Evolutionary conservation across 2,329 filamentous ascomycete species (phyloP).

Genomic region (Verticillium tricorpus): DNA sequence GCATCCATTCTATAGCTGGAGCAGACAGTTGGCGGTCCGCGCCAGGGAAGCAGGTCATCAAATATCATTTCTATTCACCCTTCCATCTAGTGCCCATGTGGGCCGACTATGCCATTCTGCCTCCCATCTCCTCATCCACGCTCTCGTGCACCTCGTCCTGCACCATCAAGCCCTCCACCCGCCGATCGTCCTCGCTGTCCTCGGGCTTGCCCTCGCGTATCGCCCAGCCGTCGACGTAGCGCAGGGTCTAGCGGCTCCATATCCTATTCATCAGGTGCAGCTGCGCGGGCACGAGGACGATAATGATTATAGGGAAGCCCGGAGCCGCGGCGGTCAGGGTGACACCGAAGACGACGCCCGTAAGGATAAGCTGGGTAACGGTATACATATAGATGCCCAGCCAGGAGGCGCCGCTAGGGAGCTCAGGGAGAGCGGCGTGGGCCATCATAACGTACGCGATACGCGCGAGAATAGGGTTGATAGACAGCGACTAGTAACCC

Average conservation of each 20-base stretch:
- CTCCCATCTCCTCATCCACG: slow-evolving; percentile 23
- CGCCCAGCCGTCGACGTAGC: slow-evolving; percentile 39
- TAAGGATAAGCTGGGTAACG: slow-evolving; percentile 51
- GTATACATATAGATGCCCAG: slow-evolving; percentile 56
- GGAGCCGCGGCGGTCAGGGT: slow-evolving; percentile 59
- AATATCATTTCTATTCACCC: too few relatives aligned
- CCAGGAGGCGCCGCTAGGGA: slow-evolving; percentile 43
- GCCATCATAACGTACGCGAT: slow-evolving; percentile 55
- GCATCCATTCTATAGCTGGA: too few relatives aligned
- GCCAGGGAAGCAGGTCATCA: too few relatives aligned
- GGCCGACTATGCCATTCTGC: not conserved
- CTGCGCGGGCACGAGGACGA: slow-evolving; percentile 58
- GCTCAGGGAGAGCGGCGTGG: slow-evolving; percentile 39
- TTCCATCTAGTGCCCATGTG: too few relatives aligned
- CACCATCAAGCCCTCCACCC: slow-evolving; percentile 6
- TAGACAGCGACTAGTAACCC: slow-evolving; percentile 60
- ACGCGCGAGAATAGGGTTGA: slow-evolving; percentile 58
- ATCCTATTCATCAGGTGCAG: slow-evolving; percentile 55
- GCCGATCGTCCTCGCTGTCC: slow-evolving; percentile 26
- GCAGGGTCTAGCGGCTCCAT: slow-evolving; percentile 54
- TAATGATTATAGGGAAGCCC: slow-evolving; percentile 60
- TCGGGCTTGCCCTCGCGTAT: slow-evolving; percentile 50
- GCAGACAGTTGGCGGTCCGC: too few relatives aligned
- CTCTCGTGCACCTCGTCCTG: not conserved
- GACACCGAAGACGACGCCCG: slow-evolving; percentile 56